phyloP scores from a whole-genome alignment of 805 yeast genomes.

The Cyberlindnera maritima region DNA sequence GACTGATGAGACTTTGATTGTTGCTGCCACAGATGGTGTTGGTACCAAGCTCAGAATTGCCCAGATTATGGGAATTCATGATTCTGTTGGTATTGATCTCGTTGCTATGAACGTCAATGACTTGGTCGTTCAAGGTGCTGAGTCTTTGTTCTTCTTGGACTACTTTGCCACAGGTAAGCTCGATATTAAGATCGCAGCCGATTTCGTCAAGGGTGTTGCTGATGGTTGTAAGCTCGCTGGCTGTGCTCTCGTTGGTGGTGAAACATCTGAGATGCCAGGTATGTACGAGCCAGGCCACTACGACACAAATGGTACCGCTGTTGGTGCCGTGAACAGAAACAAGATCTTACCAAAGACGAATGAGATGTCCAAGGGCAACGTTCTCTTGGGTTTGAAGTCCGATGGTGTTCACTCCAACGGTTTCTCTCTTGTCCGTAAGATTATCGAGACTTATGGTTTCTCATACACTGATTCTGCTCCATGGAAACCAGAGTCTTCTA shows the following conservation, averaged over 20 bases:
- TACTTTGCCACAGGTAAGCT: slow-evolving; percentile 94
- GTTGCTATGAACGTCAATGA: slow-evolving; percentile 99
- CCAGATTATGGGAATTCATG: slow-evolving; percentile 81
- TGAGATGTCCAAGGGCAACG: slow-evolving; percentile 74
- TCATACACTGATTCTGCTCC: slow-evolving; percentile 79
- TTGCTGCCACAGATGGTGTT: slow-evolving; percentile 98
- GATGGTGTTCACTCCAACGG: slow-evolving; percentile 98
- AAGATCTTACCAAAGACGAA: slow-evolving; percentile 70
- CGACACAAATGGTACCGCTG: slow-evolving; percentile 98
- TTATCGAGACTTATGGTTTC: slow-evolving; percentile 73
- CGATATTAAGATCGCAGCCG: slow-evolving; percentile 79
- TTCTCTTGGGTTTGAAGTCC: slow-evolving; percentile 81
- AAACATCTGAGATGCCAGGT: slow-evolving; percentile 99
- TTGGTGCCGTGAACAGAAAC: slow-evolving; percentile 86
- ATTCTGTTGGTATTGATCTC: slow-evolving; percentile 97
- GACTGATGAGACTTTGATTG: slow-evolving; percentile 67
- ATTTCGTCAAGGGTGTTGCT: slow-evolving; percentile 93
- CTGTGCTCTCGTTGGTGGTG: slow-evolving; percentile 98
- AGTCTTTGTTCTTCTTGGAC: slow-evolving; percentile 91
- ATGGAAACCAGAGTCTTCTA: slow-evolving; percentile 67
- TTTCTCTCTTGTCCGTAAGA: slow-evolving; percentile 88
- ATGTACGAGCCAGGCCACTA: slow-evolving; percentile 94
- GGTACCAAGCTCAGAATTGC: slow-evolving; percentile 97
- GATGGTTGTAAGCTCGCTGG: slow-evolving; percentile 94
- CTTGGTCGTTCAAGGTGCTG: slow-evolving; percentile 98